Evolutionary conservation across 2,329 filamentous ascomycete genomes (phyloP).

Genomic region (Clathrospora elynae): DNA sequence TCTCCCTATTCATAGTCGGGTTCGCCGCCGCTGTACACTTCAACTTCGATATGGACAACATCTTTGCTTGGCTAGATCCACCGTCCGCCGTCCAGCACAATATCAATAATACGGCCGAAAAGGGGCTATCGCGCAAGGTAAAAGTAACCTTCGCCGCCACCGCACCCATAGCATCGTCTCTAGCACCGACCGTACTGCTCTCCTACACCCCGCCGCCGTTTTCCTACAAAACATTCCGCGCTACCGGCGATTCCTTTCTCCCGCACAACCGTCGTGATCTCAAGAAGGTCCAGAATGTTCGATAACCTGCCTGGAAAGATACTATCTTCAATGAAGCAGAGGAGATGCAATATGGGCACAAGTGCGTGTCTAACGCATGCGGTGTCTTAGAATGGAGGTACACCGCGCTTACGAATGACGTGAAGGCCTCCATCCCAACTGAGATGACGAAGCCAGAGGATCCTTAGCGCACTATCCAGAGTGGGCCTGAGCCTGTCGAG

Average conservation of each 20-base stretch:
- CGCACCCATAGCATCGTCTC: not conserved
- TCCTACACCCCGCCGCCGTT: not conserved
- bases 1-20: not conserved
- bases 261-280: not conserved
- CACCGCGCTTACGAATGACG: not conserved
- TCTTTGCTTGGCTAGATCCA: not conserved
- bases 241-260: slow-evolving; percentile 8
- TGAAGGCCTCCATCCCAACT: not conserved
- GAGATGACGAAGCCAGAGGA: not conserved
- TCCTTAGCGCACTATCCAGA: not conserved
- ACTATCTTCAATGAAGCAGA: not conserved
- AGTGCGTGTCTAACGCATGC: not conserved
- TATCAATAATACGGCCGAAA: not conserved
- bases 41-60: not conserved
- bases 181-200: not conserved
- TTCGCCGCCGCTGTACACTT: not conserved
- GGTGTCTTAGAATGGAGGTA: not conserved
- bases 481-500: not conserved
- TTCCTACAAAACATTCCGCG: slow-evolving; percentile 8
- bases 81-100: not conserved
- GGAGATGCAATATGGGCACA: not conserved
- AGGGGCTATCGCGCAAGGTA: not conserved
- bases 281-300: not conserved
- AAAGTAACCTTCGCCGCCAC: not conserved
- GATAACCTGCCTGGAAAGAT: not conserved